A percentile compares a stretch with the other conserved stretches of the same genome.
These are phyloP conservation scores for Wakefieldia striispora DNA, from an alignment of 768 basidiomycete species.

Conservation along the genomic window DNA sequence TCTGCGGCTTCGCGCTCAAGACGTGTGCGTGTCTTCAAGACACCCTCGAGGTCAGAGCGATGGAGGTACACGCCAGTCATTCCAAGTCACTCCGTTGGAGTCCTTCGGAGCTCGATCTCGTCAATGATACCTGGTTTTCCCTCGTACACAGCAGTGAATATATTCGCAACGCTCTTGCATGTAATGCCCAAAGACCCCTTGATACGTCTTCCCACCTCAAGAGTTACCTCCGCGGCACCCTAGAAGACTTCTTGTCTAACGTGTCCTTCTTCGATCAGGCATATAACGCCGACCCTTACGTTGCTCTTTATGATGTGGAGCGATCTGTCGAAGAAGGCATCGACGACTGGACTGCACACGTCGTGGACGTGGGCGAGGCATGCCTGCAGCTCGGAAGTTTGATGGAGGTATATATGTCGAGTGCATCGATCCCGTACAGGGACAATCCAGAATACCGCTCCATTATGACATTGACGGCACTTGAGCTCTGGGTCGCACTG, in stretches of 20 bases:
- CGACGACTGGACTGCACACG: slow-evolving; percentile 29
- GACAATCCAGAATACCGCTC: slow-evolving; percentile 18
- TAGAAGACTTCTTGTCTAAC: slow-evolving; percentile 7
- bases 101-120: slow-evolving; percentile 27
- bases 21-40: neutral
- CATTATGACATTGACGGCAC: slow-evolving; percentile 35
- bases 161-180: slow-evolving; percentile 18
- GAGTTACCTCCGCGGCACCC: neutral
- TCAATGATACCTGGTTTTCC: slow-evolving; percentile 32
- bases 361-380: neutral
- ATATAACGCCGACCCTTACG: slow-evolving; percentile 1
- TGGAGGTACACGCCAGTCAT: slow-evolving; percentile 10
- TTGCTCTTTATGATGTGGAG: slow-evolving; percentile 36
- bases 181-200: neutral
- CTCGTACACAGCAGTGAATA: slow-evolving; percentile 29
- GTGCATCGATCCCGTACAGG: no score
- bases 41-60: neutral
- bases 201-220: neutral
- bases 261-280: slow-evolving; percentile 1
- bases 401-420: slow-evolving; percentile 18
- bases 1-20: neutral
- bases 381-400: slow-evolving; percentile 13
- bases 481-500: slow-evolving; percentile 33
- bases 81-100: no score
- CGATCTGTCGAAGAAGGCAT: slow-evolving; percentile 25